Evolutionary conservation across 208 protist species (phyloP).

Genomic region (Angomonas deanei): DNA sequence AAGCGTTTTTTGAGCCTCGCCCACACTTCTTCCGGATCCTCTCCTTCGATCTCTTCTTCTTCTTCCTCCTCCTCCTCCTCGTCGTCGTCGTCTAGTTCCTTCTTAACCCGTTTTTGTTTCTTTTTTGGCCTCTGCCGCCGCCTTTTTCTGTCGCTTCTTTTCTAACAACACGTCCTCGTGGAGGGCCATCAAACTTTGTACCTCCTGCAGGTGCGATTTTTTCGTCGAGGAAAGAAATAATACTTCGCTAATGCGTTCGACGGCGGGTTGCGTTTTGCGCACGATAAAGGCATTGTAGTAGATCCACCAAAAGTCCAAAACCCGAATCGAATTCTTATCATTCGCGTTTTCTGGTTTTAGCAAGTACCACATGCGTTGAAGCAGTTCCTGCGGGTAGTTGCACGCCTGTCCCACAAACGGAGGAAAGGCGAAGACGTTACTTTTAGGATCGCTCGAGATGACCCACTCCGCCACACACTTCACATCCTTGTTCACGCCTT

Average conservation of each 20-base stretch:
- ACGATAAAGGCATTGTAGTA: slow-evolving; percentile 54
- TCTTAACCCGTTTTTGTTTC: no score
- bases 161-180: no score
- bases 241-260: slow-evolving; percentile 23
- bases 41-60: slow-evolving; percentile 7
- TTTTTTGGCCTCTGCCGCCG: no score
- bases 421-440: not conserved
- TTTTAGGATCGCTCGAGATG: not conserved
- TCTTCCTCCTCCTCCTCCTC: no score
- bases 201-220: slow-evolving; percentile 39
- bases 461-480: not conserved
- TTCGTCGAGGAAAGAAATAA: slow-evolving; percentile 18
- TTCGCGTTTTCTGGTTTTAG: slow-evolving; percentile 12
- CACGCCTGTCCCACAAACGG: not conserved
- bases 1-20: slow-evolving; percentile 25
- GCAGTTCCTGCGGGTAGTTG: not conserved
- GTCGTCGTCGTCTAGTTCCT: slow-evolving; percentile 13
- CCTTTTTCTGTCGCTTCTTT: no score
- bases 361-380: slow-evolving; percentile 22
- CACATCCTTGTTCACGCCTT: not conserved
- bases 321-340: slow-evolving; percentile 15
- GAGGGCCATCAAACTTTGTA: slow-evolving; percentile 18
- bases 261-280: slow-evolving; percentile 57
- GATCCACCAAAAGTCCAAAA: slow-evolving; percentile 69
- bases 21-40: no score